phyloP scores from a whole-genome alignment of 106 monocot species.

The Alisma plantagoaquatica region DNA sequence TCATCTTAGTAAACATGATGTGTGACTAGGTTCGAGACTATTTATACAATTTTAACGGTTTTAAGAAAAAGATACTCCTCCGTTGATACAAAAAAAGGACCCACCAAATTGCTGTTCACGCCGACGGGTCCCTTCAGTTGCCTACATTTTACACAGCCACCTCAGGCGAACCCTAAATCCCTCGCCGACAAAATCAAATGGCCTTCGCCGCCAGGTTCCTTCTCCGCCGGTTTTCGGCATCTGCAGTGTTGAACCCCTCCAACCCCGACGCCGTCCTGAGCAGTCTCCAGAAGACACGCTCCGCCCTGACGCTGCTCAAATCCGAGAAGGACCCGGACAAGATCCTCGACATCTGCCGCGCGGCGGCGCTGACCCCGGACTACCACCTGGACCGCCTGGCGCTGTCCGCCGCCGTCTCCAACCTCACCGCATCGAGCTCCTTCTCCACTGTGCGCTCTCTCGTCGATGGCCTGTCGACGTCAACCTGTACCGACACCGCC shows the following conservation, averaged over 20 bases:
- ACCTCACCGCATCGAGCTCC: slow-evolving; percentile 36
- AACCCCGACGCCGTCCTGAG: slow-evolving; percentile 43
- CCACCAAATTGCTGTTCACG: too few species aligned
- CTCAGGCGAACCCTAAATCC: too few species aligned
- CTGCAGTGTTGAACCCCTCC: slow-evolving; percentile 49
- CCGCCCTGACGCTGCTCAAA: slow-evolving; percentile 63
- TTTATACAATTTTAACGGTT: too few species aligned
- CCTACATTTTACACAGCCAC: too few species aligned
- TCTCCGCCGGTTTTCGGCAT: slow-evolving; percentile 22
- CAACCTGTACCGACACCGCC: too few species aligned
- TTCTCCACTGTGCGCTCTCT: slow-evolving; percentile 30
- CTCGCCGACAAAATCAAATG: too few species aligned
- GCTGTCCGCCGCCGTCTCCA: slow-evolving; percentile 46
- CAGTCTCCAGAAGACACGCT: slow-evolving; percentile 50
- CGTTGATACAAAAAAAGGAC: too few species aligned
- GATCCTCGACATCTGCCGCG: slow-evolving; percentile 50
- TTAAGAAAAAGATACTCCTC: too few species aligned
- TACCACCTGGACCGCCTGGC: slow-evolving; percentile 55
- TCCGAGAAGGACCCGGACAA: slow-evolving; percentile 36
- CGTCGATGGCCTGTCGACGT: slow-evolving; percentile 14
- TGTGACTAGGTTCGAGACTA: too few species aligned
- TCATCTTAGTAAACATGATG: too few species aligned
- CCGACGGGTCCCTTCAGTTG: too few species aligned
- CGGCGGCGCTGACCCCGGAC: slow-evolving; percentile 44
- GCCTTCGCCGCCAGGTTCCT: slow-evolving; percentile 8